These are phyloP conservation scores for Kodamaea laetipori DNA, from an alignment of 805 yeast species.

Conservation along the genomic window DNA sequence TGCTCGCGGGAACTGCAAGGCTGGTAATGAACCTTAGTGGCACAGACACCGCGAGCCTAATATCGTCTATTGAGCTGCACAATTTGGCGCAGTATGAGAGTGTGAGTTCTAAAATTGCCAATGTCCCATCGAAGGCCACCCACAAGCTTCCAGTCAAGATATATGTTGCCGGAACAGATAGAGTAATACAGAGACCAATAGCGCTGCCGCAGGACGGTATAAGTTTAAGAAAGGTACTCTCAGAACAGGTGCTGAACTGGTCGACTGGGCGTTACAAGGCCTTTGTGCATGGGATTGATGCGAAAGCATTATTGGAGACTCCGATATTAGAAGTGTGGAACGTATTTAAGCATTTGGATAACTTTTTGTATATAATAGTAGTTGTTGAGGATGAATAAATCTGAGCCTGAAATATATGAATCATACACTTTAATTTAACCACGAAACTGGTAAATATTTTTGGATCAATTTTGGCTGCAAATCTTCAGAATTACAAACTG, in stretches of 20 bases:
- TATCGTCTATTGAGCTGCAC: conserved; percentile 50
- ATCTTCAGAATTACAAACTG: not conserved
- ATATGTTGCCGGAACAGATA: conserved; percentile 41
- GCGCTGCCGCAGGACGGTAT: conserved; percentile 6
- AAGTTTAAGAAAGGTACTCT: conserved; percentile 14
- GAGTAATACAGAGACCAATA: conserved; percentile 35
- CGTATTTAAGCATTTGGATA: conserved; percentile 36
- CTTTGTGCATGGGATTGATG: conserved; percentile 37
- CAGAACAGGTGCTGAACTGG: conserved; percentile 14
- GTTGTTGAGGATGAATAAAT: not conserved
- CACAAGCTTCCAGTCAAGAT: conserved; percentile 50
- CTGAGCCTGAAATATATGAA: too few relatives aligned
- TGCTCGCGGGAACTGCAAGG: conserved; percentile 75
- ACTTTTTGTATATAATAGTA: conserved; percentile 36
- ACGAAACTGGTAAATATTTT: too few relatives aligned
- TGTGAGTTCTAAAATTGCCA: conserved; percentile 32
- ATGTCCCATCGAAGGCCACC: conserved; percentile 9
- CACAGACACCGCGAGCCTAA: conserved; percentile 56
- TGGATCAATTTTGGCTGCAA: not conserved
- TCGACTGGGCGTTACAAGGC: conserved; percentile 19
- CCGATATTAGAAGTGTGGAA: conserved; percentile 33
- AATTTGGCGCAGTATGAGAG: conserved; percentile 30
- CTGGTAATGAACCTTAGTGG: conserved; percentile 77
- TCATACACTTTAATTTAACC: too few relatives aligned
- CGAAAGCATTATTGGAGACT: conserved; percentile 18